phyloP scores from a whole-genome alignment of 305 asterid genomes.

The Fraxinus nigra region DNA sequence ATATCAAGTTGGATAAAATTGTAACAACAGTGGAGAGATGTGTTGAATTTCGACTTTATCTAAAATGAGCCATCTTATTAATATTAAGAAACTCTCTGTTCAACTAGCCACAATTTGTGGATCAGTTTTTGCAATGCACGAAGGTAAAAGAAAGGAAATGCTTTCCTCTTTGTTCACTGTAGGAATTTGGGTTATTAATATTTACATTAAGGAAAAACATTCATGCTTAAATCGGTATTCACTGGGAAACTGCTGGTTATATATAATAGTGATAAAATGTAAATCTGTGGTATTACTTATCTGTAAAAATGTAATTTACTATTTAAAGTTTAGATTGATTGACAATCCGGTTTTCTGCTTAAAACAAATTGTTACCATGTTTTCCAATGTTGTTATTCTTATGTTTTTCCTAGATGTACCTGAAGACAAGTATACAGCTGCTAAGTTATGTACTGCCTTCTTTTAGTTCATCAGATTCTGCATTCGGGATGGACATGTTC shows the following conservation, averaged over 20 bases:
- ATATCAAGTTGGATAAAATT: not conserved
- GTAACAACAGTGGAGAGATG: not conserved
- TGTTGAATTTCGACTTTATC: not conserved
- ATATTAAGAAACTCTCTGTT: not conserved
- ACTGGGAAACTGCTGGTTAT: not conserved
- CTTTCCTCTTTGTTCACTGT: not conserved
- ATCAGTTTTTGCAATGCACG: not conserved
- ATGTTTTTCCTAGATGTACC: constrained; percentile 32
- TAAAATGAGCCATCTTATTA: not conserved
- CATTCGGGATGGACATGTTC: constrained; percentile 92
- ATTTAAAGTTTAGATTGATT: constrained; percentile 12
- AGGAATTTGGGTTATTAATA: not conserved
- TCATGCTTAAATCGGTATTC: not conserved
- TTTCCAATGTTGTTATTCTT: constrained; percentile 28
- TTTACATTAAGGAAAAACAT: not conserved
- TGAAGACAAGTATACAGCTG: constrained; percentile 41
- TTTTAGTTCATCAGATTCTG: constrained; percentile 91
- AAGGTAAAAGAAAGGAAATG: not conserved
- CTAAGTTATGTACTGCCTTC: constrained; percentile 60
- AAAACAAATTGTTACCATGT: constrained; percentile 21
- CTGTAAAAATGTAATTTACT: not conserved
- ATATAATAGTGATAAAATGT: not conserved
- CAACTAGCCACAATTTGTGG: not conserved
- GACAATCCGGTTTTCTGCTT: constrained; percentile 4
- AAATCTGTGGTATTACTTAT: not conserved